A percentile compares a stretch with the other conserved stretches of the same genome.
These are phyloP conservation scores for Colletotrichum sp. DNA, from an alignment of 2,329 filamentous ascomycete species.

Conservation along the genomic window DNA sequence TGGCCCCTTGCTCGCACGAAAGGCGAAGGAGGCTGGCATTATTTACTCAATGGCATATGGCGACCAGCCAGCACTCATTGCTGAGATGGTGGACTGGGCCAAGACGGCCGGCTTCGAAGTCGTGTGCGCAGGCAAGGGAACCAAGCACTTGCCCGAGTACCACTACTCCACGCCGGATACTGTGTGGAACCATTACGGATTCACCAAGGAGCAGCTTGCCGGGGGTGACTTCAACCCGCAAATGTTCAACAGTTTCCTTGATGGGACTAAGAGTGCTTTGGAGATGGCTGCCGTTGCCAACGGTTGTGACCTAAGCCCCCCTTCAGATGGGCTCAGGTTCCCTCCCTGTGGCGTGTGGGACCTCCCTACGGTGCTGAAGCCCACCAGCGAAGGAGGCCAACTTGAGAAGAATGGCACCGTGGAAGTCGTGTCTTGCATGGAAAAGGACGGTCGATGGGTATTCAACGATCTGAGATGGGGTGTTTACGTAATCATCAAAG, in stretches of 20 bases:
- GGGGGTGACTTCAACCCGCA: conserved; percentile 49
- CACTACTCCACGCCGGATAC: conserved; percentile 51
- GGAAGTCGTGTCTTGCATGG: conserved; percentile 49
- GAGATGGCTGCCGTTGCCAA: conserved; percentile 55
- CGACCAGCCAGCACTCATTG: conserved; percentile 48
- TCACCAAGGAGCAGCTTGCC: conserved; percentile 47
- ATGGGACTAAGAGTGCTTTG: conserved; percentile 51
- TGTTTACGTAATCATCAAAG: neutral
- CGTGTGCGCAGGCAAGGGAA: conserved; percentile 50
- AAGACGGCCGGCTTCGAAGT: conserved; percentile 47
- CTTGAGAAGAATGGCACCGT: conserved; percentile 45
- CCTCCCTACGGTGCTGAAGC: conserved; percentile 44
- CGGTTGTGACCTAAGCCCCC: conserved; percentile 45
- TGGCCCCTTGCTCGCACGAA: conserved; percentile 43
- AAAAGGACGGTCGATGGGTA: conserved; percentile 22
- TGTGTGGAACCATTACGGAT: conserved; percentile 51
- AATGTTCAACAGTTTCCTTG: conserved; percentile 54
- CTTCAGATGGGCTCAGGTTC: conserved; percentile 43
- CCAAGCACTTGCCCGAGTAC: conserved; percentile 49
- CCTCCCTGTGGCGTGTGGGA: conserved; percentile 48
- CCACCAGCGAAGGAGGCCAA: conserved; percentile 43
- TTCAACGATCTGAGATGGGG: neutral
- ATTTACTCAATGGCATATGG: conserved; percentile 53
- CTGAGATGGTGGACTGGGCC: conserved; percentile 48
- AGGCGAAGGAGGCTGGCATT: conserved; percentile 48